Percentiles rank a stretch among this genome's conserved stretches.
phyloP scores from a whole-genome alignment of 2,329 filamentous ascomycete genomes.

The Triangularia setosa region DNA sequence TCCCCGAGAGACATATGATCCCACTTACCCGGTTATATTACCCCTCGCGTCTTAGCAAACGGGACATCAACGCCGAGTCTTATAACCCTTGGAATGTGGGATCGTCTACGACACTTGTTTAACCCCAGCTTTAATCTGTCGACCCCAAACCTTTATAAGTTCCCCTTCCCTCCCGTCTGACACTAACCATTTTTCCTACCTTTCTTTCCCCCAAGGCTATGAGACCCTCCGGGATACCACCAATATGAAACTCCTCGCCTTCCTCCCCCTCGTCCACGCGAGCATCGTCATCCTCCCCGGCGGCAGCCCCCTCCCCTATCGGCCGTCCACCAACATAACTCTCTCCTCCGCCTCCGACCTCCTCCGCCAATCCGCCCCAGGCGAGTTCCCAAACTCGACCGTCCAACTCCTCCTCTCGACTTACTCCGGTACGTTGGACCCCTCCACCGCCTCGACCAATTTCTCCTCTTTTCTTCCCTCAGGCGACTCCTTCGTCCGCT shows the following conservation, averaged over 20 bases:
- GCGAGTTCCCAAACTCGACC: constrained; percentile 23
- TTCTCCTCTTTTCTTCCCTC: constrained; percentile 25
- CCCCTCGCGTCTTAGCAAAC: neutral
- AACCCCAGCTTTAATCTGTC: neutral
- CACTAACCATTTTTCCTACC: neutral
- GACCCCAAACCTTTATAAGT: neutral
- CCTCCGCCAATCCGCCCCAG: constrained; percentile 19
- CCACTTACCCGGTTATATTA: constrained; percentile 1
- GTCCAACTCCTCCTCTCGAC: constrained; percentile 26
- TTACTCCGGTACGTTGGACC: constrained; percentile 18
- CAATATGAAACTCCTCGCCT: neutral
- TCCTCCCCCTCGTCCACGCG: constrained; percentile 4
- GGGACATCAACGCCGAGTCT: neutral
- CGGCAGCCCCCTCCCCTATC: constrained; percentile 20
- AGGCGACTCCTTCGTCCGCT: constrained; percentile 41
- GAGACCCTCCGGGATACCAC: neutral
- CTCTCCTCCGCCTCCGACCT: constrained; percentile 18
- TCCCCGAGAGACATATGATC: neutral
- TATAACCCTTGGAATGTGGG: neutral
- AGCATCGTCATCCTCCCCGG: constrained; percentile 26
- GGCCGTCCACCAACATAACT: neutral
- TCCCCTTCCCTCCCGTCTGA: neutral
- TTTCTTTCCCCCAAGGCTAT: neutral
- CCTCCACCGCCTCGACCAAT: constrained; percentile 9
- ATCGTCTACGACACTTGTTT: neutral